These are phyloP conservation scores for Theobroma grandiflorum DNA, from an alignment of 441 rosid genomes.

Conservation along the genomic window DNA sequence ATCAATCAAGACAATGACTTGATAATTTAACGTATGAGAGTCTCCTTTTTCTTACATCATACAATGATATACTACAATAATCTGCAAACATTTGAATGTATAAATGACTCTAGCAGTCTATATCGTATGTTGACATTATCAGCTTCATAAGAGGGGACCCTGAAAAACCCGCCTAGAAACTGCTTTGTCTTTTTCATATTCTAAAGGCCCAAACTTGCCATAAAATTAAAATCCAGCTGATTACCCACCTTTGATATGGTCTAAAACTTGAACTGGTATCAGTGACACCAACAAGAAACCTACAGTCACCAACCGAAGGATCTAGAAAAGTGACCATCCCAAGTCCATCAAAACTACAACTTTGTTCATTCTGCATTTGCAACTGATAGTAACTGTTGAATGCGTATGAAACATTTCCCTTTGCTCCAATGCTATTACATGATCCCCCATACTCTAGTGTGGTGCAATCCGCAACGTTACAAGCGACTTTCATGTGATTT, in stretches of 20 bases:
- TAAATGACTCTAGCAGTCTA: conserved; percentile 35
- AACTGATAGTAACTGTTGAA: conserved; percentile 95
- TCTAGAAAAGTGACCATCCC: conserved; percentile 87
- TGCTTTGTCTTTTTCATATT: conserved; percentile 33
- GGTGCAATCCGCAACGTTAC: conserved; percentile 88
- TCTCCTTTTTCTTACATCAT: conserved; percentile 21
- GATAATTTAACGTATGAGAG: conserved; percentile 15
- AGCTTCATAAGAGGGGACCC: conserved; percentile 44
- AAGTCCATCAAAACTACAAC: conserved; percentile 86
- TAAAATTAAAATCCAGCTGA: conserved; percentile 42
- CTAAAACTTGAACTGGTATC: conserved; percentile 47
- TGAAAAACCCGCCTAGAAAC: conserved; percentile 45
- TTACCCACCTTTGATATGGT: conserved; percentile 36
- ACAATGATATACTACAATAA: conserved; percentile 24
- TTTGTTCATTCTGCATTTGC: conserved; percentile 75
- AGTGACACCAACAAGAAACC: conserved; percentile 91
- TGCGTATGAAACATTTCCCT: conserved; percentile 87
- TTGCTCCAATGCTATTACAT: conserved; percentile 80
- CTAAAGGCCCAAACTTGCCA: conserved; percentile 48
- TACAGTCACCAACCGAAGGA: conserved; percentile 87
- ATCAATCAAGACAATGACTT: neutral
- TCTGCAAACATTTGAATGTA: conserved; percentile 33
- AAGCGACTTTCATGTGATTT: conserved; percentile 81
- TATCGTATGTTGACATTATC: conserved; percentile 36
- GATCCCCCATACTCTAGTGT: conserved; percentile 90